phyloP scores from a whole-genome alignment of 1,284 basidiomycete species.

The Cutaneotrichosporon mucoides region DNA sequence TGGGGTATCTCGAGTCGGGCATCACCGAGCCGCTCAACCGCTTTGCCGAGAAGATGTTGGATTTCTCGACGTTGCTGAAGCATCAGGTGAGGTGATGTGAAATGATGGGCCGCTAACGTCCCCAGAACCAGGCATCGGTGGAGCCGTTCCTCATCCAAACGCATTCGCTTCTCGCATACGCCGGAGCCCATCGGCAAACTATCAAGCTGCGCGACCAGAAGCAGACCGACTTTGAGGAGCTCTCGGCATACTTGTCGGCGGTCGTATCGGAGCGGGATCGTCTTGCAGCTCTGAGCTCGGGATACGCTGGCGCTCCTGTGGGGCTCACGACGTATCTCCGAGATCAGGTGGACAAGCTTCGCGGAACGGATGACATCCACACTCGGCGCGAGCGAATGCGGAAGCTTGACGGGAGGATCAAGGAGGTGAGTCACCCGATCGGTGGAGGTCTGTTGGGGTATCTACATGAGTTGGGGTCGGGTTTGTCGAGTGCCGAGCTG shows the following conservation, averaged over 20 bases:
- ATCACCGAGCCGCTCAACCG: constrained; percentile 95
- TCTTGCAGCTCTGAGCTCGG: constrained; percentile 72
- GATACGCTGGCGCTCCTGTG: constrained; percentile 50
- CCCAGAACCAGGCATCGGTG: constrained; percentile 73
- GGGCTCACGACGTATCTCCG: constrained; percentile 90
- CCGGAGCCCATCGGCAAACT: constrained; percentile 81
- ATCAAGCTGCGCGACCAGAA: constrained; percentile 95
- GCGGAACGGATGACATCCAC: constrained; percentile 89
- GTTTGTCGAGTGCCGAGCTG: not conserved
- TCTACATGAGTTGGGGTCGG: too few species aligned
- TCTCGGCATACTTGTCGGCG: constrained; percentile 88
- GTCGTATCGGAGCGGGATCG: constrained; percentile 89
- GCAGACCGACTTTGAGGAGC: constrained; percentile 96
- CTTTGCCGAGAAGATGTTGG: constrained; percentile 89
- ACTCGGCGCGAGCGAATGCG: constrained; percentile 81
- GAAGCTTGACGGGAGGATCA: constrained; percentile 87
- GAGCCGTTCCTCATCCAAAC: constrained; percentile 85
- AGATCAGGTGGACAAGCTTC: constrained; percentile 83
- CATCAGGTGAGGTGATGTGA: constrained; percentile 60
- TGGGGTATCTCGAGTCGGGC: constrained; percentile 95
- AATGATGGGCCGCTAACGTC: not conserved
- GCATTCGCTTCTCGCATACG: constrained; percentile 83
- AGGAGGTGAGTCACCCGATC: constrained; percentile 62
- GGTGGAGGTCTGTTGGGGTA: not conserved
- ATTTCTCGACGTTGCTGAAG: constrained; percentile 80